Conservation (phyloP, 1,284 basidiomycete genomes). For the Moniliella sp. region DNA sequence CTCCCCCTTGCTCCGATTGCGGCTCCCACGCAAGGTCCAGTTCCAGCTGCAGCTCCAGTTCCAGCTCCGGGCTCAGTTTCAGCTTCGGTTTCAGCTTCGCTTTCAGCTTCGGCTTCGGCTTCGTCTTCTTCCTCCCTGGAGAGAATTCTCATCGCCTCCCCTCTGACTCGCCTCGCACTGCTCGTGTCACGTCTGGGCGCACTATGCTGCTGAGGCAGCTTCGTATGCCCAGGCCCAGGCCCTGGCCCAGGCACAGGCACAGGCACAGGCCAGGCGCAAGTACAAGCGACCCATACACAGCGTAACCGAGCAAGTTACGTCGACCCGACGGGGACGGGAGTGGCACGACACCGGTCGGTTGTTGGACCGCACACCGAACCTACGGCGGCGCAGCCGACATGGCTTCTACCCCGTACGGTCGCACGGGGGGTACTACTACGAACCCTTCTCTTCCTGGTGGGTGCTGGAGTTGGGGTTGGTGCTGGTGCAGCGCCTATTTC, state of each 20-base stretch:
- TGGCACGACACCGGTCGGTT: no score
- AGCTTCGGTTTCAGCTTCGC: slow-evolving; percentile 79
- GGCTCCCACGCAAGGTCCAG: slow-evolving; percentile 48
- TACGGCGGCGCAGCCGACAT: no score
- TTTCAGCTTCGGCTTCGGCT: slow-evolving; percentile 83
- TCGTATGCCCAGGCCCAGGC: slow-evolving; percentile 11
- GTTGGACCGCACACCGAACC: no score
- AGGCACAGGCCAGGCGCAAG: no score
- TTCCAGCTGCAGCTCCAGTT: slow-evolving; percentile 76
- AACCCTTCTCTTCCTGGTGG: no score
- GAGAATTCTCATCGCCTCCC: slow-evolving; percentile 32
- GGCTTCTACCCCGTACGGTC: no score
- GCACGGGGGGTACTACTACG: no score
- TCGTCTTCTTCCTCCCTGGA: slow-evolving; percentile 6
- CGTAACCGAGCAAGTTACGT: no score
- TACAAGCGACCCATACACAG: no score
- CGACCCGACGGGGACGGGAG: no score
- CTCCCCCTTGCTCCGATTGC: slow-evolving; percentile 46
- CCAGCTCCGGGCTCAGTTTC: slow-evolving; percentile 78
- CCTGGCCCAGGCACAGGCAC: slow-evolving; percentile 12
- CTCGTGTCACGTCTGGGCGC: slow-evolving; percentile 8
- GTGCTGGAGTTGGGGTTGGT: no score
- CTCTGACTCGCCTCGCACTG: slow-evolving; percentile 23
- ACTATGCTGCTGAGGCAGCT: slow-evolving; percentile 5
- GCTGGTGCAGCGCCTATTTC: no score